These are phyloP conservation scores for Monilinia vaccinii-corymbosi DNA, from an alignment of 2,329 filamentous ascomycete species.

Conservation along the genomic window DNA sequence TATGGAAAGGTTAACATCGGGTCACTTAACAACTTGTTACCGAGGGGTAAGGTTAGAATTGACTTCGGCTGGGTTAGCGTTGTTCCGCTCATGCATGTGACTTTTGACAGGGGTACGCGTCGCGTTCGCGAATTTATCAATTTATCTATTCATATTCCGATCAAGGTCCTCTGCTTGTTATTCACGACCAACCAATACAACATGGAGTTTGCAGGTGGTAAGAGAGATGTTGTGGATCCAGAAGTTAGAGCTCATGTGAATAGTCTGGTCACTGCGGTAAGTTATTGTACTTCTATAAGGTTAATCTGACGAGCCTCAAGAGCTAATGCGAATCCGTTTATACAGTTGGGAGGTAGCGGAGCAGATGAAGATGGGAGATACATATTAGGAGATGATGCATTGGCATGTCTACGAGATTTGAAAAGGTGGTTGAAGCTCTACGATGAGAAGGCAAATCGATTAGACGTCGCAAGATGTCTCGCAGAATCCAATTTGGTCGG, in stretches of 20 bases:
- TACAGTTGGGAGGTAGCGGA: conserved; percentile 77
- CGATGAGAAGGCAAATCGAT: conserved; percentile 85
- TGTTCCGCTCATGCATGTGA: neutral
- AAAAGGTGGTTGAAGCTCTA: conserved; percentile 93
- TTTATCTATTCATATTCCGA: neutral
- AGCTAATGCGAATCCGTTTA: conserved; percentile 15
- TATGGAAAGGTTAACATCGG: neutral
- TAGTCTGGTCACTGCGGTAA: conserved; percentile 78
- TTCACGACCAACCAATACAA: conserved; percentile 15
- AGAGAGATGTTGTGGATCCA: conserved; percentile 65
- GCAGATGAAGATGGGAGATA: conserved; percentile 74
- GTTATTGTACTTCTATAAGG: conserved; percentile 9
- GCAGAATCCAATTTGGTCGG: conserved; percentile 87
- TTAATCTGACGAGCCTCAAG: conserved; percentile 2
- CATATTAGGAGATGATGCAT: conserved; percentile 82
- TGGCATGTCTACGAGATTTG: conserved; percentile 85
- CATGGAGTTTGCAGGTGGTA: conserved; percentile 47
- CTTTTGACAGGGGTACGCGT: conserved; percentile 10
- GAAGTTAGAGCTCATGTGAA: conserved; percentile 90
- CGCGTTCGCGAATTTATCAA: conserved; percentile 10
- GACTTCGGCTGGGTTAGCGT: conserved; percentile 4
- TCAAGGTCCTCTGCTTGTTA: too few species aligned
- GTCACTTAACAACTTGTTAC: neutral
- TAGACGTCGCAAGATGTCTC: conserved; percentile 89
- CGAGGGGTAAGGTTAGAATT: neutral